Evolutionary conservation across 176 grass and related monocot genomes (phyloP), one percentile per base, ranked within the genome.

Genomic region (Tillandsia fasciculata): DNA sequence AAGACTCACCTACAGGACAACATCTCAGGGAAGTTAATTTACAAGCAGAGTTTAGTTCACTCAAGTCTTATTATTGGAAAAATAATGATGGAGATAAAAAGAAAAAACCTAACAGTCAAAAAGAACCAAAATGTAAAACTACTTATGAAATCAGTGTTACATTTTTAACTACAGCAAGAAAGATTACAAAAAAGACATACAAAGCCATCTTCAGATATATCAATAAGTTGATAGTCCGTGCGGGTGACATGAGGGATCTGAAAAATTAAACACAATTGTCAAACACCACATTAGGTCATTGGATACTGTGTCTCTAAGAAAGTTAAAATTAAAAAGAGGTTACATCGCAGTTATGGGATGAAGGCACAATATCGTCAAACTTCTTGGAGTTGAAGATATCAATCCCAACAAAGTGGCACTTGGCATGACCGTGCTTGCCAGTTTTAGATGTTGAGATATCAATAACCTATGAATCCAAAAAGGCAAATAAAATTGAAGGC

Each of bases 301-400:
- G 18, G 24, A 22, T 26, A 22, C 8, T 11, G 24, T 26, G 24
- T 11, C 10, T 63, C 15, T 63, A 24, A 22, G 58, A 63, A 63
- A 24, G 58, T 17, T 63, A 24, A 63, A 26, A 63, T 22, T 23
- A 11, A 63, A 24, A 63, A 63, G 18, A 11, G 17, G 24, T 9
- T 63, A 63, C 58, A 63, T 63, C 58, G 1, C 9, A 63, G 58
- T 63, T 63, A 26, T 63, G 33, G 33, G 33, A 42, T 42, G 33
- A 42, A 42, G 33, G 33, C 33, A 42, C 33, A 42, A 42, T 42
- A 63, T 63, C 58, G 10, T 63, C 58, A 63, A 26, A 7, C 58
- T 63, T 63, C 24, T 63, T 26, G 58, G 58, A 63, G 24, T 22
- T 63, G 58, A 63, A 63, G 58, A 63, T 63, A 63, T 63, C 58